phyloP scores from a whole-genome alignment of 2,329 filamentous ascomycete genomes.

The Scopulariopsis brevicaulis region DNA sequence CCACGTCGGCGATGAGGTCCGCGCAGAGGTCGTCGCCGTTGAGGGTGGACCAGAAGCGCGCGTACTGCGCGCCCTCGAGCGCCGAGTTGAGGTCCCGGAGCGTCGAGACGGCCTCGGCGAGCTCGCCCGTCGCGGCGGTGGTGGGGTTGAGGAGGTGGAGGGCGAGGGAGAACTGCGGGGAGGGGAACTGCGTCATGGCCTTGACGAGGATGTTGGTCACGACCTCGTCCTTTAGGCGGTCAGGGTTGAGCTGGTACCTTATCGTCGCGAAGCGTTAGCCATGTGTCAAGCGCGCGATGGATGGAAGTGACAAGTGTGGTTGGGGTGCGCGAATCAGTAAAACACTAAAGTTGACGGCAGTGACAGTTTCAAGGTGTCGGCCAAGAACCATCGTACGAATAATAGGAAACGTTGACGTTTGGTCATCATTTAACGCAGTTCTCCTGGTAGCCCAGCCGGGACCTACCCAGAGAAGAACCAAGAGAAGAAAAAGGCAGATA shows the following conservation, averaged over 20 bases:
- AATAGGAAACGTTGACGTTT: constrained; percentile 94
- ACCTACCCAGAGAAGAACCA: not conserved
- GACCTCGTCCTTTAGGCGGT: constrained; percentile 91
- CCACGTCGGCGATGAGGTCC: constrained; percentile 87
- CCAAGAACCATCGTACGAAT: constrained; percentile 37
- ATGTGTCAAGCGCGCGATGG: not conserved
- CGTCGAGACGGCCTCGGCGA: constrained; percentile 85
- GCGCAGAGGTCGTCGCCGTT: constrained; percentile 93
- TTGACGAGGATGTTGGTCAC: constrained; percentile 99
- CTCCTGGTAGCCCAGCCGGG: not conserved
- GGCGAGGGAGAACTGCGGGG: constrained; percentile 85
- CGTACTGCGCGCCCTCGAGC: constrained; percentile 83
- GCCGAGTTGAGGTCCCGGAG: constrained; percentile 74
- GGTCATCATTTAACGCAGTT: constrained; percentile 14
- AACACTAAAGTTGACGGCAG: not conserved
- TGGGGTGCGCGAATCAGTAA: not conserved
- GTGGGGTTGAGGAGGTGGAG: constrained; percentile 88
- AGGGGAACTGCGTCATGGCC: constrained; percentile 92
- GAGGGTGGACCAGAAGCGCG: constrained; percentile 83
- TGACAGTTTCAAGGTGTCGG: not conserved
- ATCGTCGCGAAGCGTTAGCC: not conserved
- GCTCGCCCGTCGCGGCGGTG: constrained; percentile 51
- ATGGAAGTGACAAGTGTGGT: not conserved
- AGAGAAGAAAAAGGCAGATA: not conserved
- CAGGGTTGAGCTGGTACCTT: constrained; percentile 99